Percentiles rank a stretch among this genome's conserved stretches.
Conservation (phyloP, 106 monocot species). For the Phalaenopsis equestris region DNA sequence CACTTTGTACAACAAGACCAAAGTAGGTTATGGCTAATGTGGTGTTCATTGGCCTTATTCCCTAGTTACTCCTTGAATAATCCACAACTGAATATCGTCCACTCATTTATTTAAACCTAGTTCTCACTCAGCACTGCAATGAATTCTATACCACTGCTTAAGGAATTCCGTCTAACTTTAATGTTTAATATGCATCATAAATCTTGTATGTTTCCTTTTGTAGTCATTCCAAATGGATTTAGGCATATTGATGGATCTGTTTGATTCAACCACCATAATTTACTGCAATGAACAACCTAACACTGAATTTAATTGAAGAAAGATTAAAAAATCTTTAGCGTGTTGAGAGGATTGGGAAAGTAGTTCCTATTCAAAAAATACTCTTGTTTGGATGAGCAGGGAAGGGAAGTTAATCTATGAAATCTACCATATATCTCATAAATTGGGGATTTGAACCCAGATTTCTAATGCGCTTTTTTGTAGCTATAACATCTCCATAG, state of each 20-base stretch:
- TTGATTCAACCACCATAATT: background rate
- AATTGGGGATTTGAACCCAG: background rate
- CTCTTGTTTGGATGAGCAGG: background rate
- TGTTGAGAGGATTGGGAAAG: background rate
- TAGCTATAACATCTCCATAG: background rate
- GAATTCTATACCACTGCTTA: background rate
- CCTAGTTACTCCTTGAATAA: background rate
- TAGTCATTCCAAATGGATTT: background rate
- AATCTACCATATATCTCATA: background rate
- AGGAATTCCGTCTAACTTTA: background rate
- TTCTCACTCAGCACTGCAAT: background rate
- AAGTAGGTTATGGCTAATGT: background rate
- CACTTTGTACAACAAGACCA: background rate
- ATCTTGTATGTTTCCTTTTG: background rate
- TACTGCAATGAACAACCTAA: background rate
- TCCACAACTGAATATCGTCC: background rate
- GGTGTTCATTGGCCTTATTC: background rate
- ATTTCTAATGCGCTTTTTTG: background rate
- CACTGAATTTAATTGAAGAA: background rate
- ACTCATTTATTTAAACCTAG: background rate
- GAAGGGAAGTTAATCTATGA: background rate
- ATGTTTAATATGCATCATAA: background rate
- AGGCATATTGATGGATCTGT: background rate
- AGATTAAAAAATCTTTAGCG: background rate
- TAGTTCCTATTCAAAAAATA: background rate